phyloP scores from a whole-genome alignment of 2,329 filamentous ascomycete species.

The Arthrobotrys musiformis region DNA sequence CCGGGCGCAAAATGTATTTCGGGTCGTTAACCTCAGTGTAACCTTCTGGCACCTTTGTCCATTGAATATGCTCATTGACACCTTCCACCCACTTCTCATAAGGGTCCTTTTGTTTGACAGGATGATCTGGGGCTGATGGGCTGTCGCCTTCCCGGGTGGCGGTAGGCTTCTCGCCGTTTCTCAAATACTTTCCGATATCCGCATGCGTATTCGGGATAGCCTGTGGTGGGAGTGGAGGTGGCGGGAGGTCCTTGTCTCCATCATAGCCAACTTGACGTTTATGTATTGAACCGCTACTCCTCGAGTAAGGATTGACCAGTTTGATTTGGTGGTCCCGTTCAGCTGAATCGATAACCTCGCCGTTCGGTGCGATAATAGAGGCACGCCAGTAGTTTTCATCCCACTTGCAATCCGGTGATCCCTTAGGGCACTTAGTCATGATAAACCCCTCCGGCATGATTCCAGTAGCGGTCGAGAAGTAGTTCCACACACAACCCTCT shows the following conservation, averaged over 20 bases:
- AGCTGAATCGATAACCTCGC: conserved; percentile 33
- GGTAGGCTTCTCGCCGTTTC: neutral
- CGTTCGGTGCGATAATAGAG: conserved; percentile 1
- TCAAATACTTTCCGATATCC: neutral
- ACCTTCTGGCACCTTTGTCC: conserved; percentile 51
- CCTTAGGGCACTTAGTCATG: conserved; percentile 66
- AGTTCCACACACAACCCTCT: conserved; percentile 77
- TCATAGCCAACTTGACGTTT: conserved; percentile 41
- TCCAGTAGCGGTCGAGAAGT: conserved; percentile 70
- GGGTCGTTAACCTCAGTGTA: conserved; percentile 53
- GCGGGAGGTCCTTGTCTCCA: conserved; percentile 3
- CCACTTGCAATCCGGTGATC: conserved; percentile 69
- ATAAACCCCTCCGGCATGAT: conserved; percentile 73
- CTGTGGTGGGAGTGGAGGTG: conserved; percentile 24
- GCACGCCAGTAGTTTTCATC: conserved; percentile 62
- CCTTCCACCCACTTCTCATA: conserved; percentile 35
- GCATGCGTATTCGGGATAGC: neutral
- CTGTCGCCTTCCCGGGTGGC: conserved; percentile 15
- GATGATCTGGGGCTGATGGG: neutral
- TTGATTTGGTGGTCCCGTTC: conserved; percentile 9
- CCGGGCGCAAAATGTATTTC: conserved; percentile 75
- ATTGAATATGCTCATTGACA: conserved; percentile 50
- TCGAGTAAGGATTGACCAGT: conserved; percentile 1
- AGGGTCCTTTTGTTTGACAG: conserved; percentile 5
- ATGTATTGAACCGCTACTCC: neutral